Conservation (phyloP, 169 alveolate species). For the Plasmodium gallinaceum region DNA sequence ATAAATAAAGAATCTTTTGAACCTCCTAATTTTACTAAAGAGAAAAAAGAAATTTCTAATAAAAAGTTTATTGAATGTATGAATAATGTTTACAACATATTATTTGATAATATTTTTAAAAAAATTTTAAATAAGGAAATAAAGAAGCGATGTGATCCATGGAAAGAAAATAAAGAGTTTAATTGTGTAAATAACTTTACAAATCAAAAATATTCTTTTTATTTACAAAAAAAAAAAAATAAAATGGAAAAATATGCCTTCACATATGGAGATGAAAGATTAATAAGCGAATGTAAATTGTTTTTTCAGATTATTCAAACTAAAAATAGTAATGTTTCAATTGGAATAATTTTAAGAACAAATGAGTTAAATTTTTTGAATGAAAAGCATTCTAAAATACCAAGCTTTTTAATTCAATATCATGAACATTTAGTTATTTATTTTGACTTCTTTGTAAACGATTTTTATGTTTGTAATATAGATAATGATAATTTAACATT, state of each 20-base stretch:
- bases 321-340: conserved; percentile 53
- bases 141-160: conserved; percentile 31
- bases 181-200: conserved; percentile 34
- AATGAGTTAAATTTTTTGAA: conserved; percentile 24
- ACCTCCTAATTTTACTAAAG: conserved; percentile 34
- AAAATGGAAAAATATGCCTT: conserved; percentile 31
- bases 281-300: conserved; percentile 52
- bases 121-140: conserved; percentile 18
- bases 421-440: conserved; percentile 37
- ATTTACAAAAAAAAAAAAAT: conserved; percentile 50
- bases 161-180: conserved; percentile 56
- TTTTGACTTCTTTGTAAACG: conserved; percentile 73
- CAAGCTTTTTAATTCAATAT: conserved; percentile 13
- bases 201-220: conserved; percentile 45
- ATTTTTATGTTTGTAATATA: conserved; percentile 66
- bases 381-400: conserved; percentile 11
- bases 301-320: conserved; percentile 40
- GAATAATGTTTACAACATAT: conserved; percentile 57
- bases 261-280: conserved; percentile 67
- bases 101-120: conserved; percentile 42
- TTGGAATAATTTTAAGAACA: conserved; percentile 52
- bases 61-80: conserved; percentile 32
- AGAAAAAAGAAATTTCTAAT: conserved; percentile 19
- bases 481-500: conserved; percentile 23
- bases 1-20: conserved; percentile 73